Base-by-base conservation (phyloP, 2,329 filamentous ascomycete genomes). In the Paecilomyces dactylethromorphus region DNA sequence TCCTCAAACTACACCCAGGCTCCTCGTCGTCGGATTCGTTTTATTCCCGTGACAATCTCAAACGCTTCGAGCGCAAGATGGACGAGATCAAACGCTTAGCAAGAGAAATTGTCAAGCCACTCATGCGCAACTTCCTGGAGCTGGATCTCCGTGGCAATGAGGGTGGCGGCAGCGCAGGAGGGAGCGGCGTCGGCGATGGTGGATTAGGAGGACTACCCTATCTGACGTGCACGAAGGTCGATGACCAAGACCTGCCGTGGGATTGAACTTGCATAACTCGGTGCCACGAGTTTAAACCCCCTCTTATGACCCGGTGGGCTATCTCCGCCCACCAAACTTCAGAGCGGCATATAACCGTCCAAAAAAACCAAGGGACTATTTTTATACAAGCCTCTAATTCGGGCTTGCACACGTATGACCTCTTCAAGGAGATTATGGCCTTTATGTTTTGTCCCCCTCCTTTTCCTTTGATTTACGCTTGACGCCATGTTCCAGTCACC, bases 71-170 rank as follows among this genome's bases (percentile, higher is more conserved):
- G 78, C 86, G 89, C 68, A 84, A 91, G 58, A 83, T 97, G 65
- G 91, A 96, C 60, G 92, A 97, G 78, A 81, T 97, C 57, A 97
- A 96, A 77, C 83, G 84, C 58, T 83, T 93, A 69, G 93, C 92
- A 6, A 82, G 89, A 56, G 91, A 96, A 68, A 81, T 89, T 15
- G 92, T 97, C 7, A 87, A 87, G 59, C 92, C 92, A 3, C 78
- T 97, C 12, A 95, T 95, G 87, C 84, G 88, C 56, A 94, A 90
- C 69, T 89, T 87, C 56, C 81, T 97, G 12, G 90, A 96, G 74
- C 81, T 96, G 54, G 91, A 96, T 71, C 73, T 91, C 57, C 80
- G 82, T 55, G 67, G 66, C 29, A 66, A 63, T 39, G 59, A 71
- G 22, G 55, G 64, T 3, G 62, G 60, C 31, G 58, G 61, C 6